These are phyloP conservation scores for Euphorbia celastroides DNA, from an alignment of 441 rosid species.

Conservation along the genomic window DNA sequence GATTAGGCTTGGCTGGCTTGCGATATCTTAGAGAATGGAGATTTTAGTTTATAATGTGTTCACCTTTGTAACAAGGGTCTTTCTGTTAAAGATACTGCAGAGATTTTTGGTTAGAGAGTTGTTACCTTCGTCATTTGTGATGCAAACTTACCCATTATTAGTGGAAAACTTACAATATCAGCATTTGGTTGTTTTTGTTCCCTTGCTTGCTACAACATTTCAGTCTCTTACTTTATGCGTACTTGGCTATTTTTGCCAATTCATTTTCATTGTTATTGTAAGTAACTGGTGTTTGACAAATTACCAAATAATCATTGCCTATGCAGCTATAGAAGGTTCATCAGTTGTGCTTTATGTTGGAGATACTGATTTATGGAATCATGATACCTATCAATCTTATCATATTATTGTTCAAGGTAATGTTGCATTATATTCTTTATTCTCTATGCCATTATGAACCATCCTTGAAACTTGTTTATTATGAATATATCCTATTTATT, in stretches of 20 bases:
- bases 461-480: not conserved
- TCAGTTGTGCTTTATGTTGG: slow-evolving; percentile 66
- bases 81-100: not conserved
- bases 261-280: slow-evolving; percentile 6
- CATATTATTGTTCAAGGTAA: slow-evolving; percentile 78
- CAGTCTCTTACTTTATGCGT: not conserved
- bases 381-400: slow-evolving; percentile 54
- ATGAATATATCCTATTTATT: slow-evolving; percentile 7
- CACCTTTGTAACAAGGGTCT: not conserved
- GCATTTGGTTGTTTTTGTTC: not conserved
- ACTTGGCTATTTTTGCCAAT: slow-evolving; percentile 7
- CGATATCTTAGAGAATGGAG: not conserved
- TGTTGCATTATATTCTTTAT: not conserved
- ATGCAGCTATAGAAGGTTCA: slow-evolving; percentile 71
- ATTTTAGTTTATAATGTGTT: not conserved
- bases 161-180: not conserved
- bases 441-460: not conserved
- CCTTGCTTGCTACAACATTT: not conserved
- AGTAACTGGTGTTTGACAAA: not conserved
- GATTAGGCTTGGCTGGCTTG: not conserved
- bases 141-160: not conserved
- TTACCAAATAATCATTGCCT: slow-evolving; percentile 8
- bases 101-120: not conserved
- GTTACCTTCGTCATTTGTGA: not conserved
- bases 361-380: slow-evolving; percentile 34